Percentiles rank a stretch among this genome's conserved stretches.
Conservation (phyloP, 805 yeast species). For the Starmerella riodocensis region DNA sequence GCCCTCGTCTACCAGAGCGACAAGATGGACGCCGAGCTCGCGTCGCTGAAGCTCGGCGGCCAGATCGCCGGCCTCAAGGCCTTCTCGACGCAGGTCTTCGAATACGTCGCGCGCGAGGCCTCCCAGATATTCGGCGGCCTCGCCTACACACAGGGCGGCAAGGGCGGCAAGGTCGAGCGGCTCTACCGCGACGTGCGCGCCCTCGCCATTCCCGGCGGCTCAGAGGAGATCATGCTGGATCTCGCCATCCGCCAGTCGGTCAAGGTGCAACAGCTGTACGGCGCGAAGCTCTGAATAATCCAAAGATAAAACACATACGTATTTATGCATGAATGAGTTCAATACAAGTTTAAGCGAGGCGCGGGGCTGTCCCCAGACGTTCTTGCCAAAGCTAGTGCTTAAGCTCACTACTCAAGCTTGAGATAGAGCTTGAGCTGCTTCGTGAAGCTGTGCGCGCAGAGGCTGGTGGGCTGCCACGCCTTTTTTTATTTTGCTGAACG, state of each 20-base stretch:
- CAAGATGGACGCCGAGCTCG: conserved; percentile 30
- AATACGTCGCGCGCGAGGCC: conserved; percentile 35
- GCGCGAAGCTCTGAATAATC: conserved; percentile 27
- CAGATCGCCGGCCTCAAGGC: conserved; percentile 35
- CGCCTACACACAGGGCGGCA: conserved; percentile 34
- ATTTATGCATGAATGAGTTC: background rate
- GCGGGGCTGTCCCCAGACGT: too few species aligned
- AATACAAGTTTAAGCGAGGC: too few species aligned
- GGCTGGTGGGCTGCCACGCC: too few species aligned
- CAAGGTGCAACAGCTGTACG: conserved; percentile 31
- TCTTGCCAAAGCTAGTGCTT: too few species aligned
- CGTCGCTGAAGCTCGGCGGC: conserved; percentile 33
- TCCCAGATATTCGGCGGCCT: conserved; percentile 35
- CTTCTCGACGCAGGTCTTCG: conserved; percentile 31
- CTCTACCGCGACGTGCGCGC: conserved; percentile 35
- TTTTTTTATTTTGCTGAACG: too few species aligned
- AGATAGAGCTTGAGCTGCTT: too few species aligned
- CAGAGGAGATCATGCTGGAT: conserved; percentile 36
- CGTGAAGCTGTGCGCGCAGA: too few species aligned
- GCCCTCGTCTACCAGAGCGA: conserved; percentile 28
- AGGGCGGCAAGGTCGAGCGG: conserved; percentile 34
- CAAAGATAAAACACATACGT: background rate
- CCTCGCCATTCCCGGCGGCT: conserved; percentile 36
- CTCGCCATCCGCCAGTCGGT: conserved; percentile 31
- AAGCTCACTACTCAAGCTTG: too few species aligned